Evolutionary conservation across 2,329 filamentous ascomycete species (phyloP).

Genomic region (Metarhizium anisopliae): DNA sequence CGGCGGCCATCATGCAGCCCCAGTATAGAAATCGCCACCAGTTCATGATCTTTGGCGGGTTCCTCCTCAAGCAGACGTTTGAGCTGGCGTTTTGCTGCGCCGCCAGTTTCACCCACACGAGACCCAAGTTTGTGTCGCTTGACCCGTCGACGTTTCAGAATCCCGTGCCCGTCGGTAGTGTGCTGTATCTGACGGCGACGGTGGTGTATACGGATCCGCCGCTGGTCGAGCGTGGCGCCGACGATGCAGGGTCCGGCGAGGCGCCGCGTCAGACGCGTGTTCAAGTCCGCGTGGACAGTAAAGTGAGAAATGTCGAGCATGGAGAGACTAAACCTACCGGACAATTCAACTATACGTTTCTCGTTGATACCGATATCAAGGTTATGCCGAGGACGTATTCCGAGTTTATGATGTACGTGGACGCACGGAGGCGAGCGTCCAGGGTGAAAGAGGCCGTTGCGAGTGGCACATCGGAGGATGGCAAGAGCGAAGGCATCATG

Average conservation of each 20-base stretch:
- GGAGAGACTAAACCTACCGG: conserved; percentile 19
- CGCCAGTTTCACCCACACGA: conserved; percentile 21
- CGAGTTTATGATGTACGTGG: conserved; percentile 22
- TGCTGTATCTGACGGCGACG: conserved; percentile 18
- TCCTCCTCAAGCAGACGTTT: conserved; percentile 22
- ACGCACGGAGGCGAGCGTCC: conserved; percentile 16
- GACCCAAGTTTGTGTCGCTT: conserved; percentile 20
- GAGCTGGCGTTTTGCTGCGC: conserved; percentile 22
- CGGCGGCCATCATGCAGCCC: conserved; percentile 21
- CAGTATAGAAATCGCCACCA: conserved; percentile 21
- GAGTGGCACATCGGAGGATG: neutral
- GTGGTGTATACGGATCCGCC: conserved; percentile 22
- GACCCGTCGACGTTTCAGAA: conserved; percentile 22
- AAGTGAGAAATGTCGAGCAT: conserved; percentile 21
- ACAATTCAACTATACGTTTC: conserved; percentile 23
- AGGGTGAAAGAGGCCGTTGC: neutral
- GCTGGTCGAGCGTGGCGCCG: conserved; percentile 18
- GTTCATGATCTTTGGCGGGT: conserved; percentile 22
- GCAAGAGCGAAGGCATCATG: neutral
- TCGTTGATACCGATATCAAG: conserved; percentile 17
- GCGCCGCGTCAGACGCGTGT: conserved; percentile 16
- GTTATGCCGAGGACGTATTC: conserved; percentile 20
- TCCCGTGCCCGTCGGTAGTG: conserved; percentile 20
- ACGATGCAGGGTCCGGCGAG: conserved; percentile 12
- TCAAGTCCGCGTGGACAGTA: conserved; percentile 21